A percentile compares a stretch with the other conserved stretches of the same genome.
Conservation (phyloP, 2,329 filamentous ascomycete species). For the Colletotrichum tanaceti region DNA sequence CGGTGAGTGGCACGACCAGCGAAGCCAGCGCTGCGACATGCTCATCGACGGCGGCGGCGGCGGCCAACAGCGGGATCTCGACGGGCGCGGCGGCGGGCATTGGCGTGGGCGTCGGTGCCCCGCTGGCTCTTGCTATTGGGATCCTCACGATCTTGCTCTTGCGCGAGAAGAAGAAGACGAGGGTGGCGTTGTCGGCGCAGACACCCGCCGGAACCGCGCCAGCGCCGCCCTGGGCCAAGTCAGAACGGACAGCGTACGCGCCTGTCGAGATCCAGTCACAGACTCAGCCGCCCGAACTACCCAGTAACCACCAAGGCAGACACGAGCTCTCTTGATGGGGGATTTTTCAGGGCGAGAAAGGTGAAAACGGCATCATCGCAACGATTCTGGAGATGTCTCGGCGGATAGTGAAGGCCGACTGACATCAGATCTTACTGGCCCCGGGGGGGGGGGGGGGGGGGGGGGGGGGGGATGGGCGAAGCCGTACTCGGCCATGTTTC, state of each 20-base stretch:
- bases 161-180: conserved; percentile 34
- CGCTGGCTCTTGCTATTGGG: conserved; percentile 24
- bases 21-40: conserved; percentile 5
- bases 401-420: no score
- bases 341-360: background rate
- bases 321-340: conserved; percentile 21
- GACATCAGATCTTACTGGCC: no score
- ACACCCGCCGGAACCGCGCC: background rate
- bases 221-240: conserved; percentile 10
- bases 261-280: conserved; percentile 11
- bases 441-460: no score
- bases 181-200: background rate
- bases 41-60: background rate
- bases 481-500: background rate
- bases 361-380: no score
- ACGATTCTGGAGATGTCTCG: no score
- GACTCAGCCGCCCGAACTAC: conserved; percentile 13
- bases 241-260: background rate
- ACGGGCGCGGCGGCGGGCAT: conserved; percentile 32
- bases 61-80: conserved; percentile 13
- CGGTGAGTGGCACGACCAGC: background rate
- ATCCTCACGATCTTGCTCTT: conserved; percentile 31
- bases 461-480: background rate
- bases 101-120: conserved; percentile 29
- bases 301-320: conserved; percentile 3